Base-by-base conservation (phyloP, 2,329 filamentous ascomycete genomes). In the Colletotrichum musae region DNA sequence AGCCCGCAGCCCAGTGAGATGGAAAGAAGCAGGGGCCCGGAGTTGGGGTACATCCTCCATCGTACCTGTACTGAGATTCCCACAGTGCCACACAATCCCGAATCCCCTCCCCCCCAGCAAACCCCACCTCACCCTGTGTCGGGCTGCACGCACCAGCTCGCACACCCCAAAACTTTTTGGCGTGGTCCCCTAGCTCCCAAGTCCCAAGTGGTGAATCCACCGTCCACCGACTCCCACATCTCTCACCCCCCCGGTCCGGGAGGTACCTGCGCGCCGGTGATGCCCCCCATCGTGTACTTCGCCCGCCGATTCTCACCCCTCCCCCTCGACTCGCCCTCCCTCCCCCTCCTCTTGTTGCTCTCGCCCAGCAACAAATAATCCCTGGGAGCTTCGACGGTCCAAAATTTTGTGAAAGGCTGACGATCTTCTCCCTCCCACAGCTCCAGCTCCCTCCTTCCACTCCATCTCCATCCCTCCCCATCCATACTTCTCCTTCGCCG, bases 361-460 rank as follows among this genome's bases (percentile, higher is more conserved):
- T 68, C 60, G 54, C 70, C 70, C 70, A 70, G 67, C 70, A 71
- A 71, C 66, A 70, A 64, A 70, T 70, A 69, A 68, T 68, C 69
- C 65, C 66, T 71, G 66, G 50, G 60, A 61, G 64, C 65, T 68
- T 65, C 68, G 64, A 60, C 70, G 32, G 52, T 68, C 71, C 71
- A 72, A 72, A 71, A 58, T 71, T 72, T 72, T 71, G 68, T 69
- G 66, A 70, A 72, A 70, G 71, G 71, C 71, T 72, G 71, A 72
- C 71, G 70, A 71, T 72, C 71, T 61, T 70, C 71, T 72, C 58
- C 70, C 68, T 71, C 64, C 57, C 64, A 51, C 45, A 68, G 52
- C 64, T 68, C 52, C 57, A 68, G 52, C 64, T 68, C 52, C 57
- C 58, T 71, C 69, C 58, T 64, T 59, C 71, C 58, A 65, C 7